Evolutionary conservation across 495 filamentous ascomycete genomes (phyloP).

Genomic region (Hypomontagnella monticulosa): DNA sequence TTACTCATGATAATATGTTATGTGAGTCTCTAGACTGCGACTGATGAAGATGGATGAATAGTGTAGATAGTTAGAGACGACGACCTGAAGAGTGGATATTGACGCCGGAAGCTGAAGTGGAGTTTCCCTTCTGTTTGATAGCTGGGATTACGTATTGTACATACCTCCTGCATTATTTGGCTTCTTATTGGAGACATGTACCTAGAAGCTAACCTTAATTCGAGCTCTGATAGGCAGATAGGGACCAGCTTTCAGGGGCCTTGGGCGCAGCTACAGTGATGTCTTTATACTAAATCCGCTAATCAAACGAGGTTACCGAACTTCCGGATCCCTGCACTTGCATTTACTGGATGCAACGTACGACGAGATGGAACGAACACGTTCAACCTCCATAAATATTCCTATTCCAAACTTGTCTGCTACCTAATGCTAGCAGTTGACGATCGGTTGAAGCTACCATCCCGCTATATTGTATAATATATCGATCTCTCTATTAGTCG

Average conservation of each 20-base stretch:
- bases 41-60: not conserved
- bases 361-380: constrained; percentile 38
- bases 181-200: too few species aligned
- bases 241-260: constrained; percentile 6
- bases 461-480: constrained; percentile 1
- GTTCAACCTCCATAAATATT: constrained; percentile 37
- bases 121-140: constrained; percentile 3
- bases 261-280: constrained; percentile 27
- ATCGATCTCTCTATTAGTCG: constrained; percentile 1
- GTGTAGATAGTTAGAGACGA: not conserved
- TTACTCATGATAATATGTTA: constrained; percentile 26
- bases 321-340: constrained; percentile 34
- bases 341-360: constrained; percentile 26
- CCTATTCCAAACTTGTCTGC: constrained; percentile 10
- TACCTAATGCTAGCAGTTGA: not conserved
- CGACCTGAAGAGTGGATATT: constrained; percentile 1
- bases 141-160: constrained; percentile 27
- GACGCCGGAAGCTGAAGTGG: constrained; percentile 22
- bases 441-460: not conserved
- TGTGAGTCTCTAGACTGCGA: too few species aligned
- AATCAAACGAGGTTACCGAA: constrained; percentile 21
- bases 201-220: constrained; percentile 1
- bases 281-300: constrained; percentile 26
- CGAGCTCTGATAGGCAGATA: constrained; percentile 1
- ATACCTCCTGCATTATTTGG: too few species aligned